Evolutionary conservation across 495 filamentous ascomycete species (phyloP).

Genomic region (Aspergillus heteromorphus): DNA sequence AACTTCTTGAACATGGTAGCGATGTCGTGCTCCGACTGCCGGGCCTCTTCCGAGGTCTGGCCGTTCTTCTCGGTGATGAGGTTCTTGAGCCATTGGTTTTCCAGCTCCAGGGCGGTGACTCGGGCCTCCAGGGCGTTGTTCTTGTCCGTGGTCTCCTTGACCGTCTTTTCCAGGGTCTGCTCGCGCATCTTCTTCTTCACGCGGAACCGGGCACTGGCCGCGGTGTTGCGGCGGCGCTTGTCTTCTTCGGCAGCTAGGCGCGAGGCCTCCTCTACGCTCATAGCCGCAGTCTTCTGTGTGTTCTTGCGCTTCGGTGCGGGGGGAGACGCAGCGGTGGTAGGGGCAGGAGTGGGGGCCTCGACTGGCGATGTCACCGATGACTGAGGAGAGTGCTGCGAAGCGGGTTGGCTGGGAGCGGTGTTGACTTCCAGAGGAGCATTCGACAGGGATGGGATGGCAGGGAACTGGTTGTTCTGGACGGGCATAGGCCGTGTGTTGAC

Average conservation of each 20-base stretch:
- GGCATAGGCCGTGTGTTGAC: constrained; percentile 21
- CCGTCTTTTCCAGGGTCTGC: constrained; percentile 78
- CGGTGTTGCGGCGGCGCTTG: constrained; percentile 95
- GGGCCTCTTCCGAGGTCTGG: constrained; percentile 27
- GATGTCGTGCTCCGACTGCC: constrained; percentile 39
- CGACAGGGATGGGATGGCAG: constrained; percentile 18
- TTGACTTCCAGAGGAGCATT: constrained; percentile 14
- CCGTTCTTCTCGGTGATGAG: constrained; percentile 90
- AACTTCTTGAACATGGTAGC: constrained; percentile 47
- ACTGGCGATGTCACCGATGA: constrained; percentile 8
- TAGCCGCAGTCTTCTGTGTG: constrained; percentile 27
- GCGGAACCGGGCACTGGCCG: constrained; percentile 89
- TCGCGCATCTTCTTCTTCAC: constrained; percentile 99
- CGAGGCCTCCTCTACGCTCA: constrained; percentile 42
- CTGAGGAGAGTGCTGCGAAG: constrained; percentile 18
- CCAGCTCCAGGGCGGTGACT: constrained; percentile 81
- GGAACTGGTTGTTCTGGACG: constrained; percentile 27
- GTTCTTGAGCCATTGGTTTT: constrained; percentile 95
- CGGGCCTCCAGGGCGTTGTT: constrained; percentile 71
- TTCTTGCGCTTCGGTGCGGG: constrained; percentile 38
- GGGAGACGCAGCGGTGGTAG: constrained; percentile 10
- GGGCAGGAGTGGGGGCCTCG: constrained; percentile 8
- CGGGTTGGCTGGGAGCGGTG: constrained; percentile 19
- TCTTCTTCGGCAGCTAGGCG: constrained; percentile 89
- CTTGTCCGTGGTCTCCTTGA: constrained; percentile 87